Conservation (phyloP, 805 yeast genomes). For the Pichia nakasei region DNA sequence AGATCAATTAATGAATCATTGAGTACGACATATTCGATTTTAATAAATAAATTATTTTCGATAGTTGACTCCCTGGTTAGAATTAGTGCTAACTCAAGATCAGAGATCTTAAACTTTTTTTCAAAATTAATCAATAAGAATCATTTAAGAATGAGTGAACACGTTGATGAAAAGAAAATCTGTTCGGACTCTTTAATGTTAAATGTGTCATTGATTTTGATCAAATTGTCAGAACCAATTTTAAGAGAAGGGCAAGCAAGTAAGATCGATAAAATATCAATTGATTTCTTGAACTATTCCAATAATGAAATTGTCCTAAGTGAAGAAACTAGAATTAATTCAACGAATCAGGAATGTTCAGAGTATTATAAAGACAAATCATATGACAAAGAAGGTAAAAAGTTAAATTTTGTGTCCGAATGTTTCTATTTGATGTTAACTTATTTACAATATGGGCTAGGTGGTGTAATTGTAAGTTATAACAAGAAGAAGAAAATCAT, state of each 20-base stretch:
- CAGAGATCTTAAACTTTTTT: slow-evolving; percentile 56
- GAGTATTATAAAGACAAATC: slow-evolving; percentile 40
- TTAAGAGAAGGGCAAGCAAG: slow-evolving; percentile 44
- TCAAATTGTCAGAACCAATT: slow-evolving; percentile 77
- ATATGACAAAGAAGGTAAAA: slow-evolving; percentile 21
- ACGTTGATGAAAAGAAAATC: slow-evolving; percentile 55
- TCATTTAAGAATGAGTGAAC: slow-evolving; percentile 82
- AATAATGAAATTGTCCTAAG: slow-evolving; percentile 49
- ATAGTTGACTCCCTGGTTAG: slow-evolving; percentile 70
- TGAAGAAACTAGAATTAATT: slow-evolving; percentile 78
- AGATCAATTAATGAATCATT: slow-evolving; percentile 47
- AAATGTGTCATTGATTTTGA: slow-evolving; percentile 59
- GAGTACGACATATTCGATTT: slow-evolving; percentile 53
- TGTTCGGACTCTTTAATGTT: slow-evolving; percentile 78
- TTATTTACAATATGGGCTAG: slow-evolving; percentile 80
- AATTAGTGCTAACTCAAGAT: slow-evolving; percentile 58
- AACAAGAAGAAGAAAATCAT: slow-evolving; percentile 44
- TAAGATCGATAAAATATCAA: slow-evolving; percentile 71
- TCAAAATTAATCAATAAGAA: slow-evolving; percentile 69
- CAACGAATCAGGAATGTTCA: slow-evolving; percentile 63
- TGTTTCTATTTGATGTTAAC: slow-evolving; percentile 75
- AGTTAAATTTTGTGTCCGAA: slow-evolving; percentile 76
- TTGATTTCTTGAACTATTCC: slow-evolving; percentile 51
- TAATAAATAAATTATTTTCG: slow-evolving; percentile 55
- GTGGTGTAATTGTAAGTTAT: slow-evolving; percentile 58